A percentile compares a stretch with the other conserved stretches of the same genome.
Conservation (phyloP, 495 filamentous ascomycete species). For the Bombardia bombarda region DNA sequence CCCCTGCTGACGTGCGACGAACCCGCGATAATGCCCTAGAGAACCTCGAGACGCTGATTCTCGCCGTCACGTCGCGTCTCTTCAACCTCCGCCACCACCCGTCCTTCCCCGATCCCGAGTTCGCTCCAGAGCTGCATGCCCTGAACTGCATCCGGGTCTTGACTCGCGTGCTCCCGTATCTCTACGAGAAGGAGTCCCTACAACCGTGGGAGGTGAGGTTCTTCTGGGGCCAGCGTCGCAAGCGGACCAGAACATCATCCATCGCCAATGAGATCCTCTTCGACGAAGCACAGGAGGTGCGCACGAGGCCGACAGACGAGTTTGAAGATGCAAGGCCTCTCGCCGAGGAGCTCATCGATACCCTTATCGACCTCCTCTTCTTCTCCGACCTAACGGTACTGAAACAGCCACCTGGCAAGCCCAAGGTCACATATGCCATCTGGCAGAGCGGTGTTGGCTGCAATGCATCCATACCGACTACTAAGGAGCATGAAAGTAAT, state of each 20-base stretch:
- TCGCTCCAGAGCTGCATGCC: constrained; percentile 82
- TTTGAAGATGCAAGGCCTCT: constrained; percentile 81
- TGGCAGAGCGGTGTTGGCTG: constrained; percentile 98
- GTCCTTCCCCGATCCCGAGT: constrained; percentile 80
- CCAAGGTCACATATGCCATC: constrained; percentile 85
- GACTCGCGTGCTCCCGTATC: constrained; percentile 82
- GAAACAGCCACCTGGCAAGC: constrained; percentile 51
- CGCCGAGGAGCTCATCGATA: constrained; percentile 90
- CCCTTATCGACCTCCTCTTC: constrained; percentile 83
- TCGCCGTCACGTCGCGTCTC: constrained; percentile 73
- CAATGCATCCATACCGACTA: constrained; percentile 80
- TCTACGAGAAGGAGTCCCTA: constrained; percentile 86
- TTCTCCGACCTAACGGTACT: constrained; percentile 85
- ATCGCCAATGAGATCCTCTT: constrained; percentile 70
- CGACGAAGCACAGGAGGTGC: constrained; percentile 58
- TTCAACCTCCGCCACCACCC: constrained; percentile 76
- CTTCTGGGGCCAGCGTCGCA: constrained; percentile 79
- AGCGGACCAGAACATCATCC: constrained; percentile 43
- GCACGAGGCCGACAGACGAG: constrained; percentile 48
- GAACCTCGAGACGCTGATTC: constrained; percentile 87
- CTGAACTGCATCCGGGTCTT: constrained; percentile 91
- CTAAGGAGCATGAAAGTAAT: constrained; percentile 84
- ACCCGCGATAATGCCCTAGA: constrained; percentile 77
- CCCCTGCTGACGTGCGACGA: constrained; percentile 84
- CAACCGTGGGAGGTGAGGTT: constrained; percentile 85